A percentile compares a stretch with the other conserved stretches of the same genome.
phyloP scores from a whole-genome alignment of 805 yeast species.

The Metschnikowia hibisci region DNA sequence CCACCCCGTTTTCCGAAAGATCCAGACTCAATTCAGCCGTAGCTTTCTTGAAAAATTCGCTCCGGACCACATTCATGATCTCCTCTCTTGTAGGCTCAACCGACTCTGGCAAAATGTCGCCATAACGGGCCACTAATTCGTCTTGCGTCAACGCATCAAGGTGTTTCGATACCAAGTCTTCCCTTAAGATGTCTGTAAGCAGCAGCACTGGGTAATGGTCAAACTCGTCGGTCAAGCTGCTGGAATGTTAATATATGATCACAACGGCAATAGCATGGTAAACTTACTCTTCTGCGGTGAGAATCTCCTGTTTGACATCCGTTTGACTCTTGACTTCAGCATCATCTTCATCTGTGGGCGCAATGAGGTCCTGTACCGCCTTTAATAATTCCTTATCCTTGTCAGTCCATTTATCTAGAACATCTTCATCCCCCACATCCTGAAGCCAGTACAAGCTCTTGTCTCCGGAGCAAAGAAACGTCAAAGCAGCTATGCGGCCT shows the following conservation, averaged over 20 bases:
- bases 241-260: constrained; percentile 3
- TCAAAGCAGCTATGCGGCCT: constrained; percentile 72
- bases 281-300: constrained; percentile 13
- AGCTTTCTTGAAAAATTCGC: constrained; percentile 47
- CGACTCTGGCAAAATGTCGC: constrained; percentile 40
- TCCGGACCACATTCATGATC: constrained; percentile 41
- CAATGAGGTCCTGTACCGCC: constrained; percentile 15
- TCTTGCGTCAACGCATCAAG: constrained; percentile 30
- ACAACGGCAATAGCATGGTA: constrained; percentile 14
- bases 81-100: constrained; percentile 35
- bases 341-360: constrained; percentile 16
- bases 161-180: constrained; percentile 28
- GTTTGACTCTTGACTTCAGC: constrained; percentile 8
- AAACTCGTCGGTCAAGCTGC: constrained; percentile 1
- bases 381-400: constrained; percentile 49
- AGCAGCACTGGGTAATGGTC: constrained; percentile 12
- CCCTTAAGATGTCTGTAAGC: constrained; percentile 31
- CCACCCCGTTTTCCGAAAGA: constrained; percentile 41
- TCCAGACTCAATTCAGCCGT: constrained; percentile 40
- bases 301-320: constrained; percentile 1
- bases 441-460: constrained; percentile 71
- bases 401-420: constrained; percentile 50
- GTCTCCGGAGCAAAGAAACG: constrained; percentile 61
- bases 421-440: constrained; percentile 63
- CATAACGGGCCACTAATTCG: constrained; percentile 24